Evolutionary conservation across 805 yeast species (phyloP).

Genomic region (Lipomyces chichibuensis): DNA sequence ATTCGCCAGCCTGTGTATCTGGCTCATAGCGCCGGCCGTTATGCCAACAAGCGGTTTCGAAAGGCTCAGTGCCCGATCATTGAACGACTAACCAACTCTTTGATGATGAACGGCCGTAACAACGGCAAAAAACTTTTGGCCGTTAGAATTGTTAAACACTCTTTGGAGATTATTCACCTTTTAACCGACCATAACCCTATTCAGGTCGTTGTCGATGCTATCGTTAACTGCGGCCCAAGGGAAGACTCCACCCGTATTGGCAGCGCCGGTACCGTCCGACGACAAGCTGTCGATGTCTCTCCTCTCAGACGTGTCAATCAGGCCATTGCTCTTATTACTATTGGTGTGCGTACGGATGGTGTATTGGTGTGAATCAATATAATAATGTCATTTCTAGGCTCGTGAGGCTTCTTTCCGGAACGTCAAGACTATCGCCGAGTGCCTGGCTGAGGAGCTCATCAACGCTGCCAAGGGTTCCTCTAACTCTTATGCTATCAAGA

Average conservation of each 20-base stretch:
- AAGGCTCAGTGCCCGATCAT: constrained; percentile 99
- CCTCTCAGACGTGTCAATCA: constrained; percentile 99
- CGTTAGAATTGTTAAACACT: constrained; percentile 99
- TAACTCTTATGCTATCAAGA: constrained; percentile 99
- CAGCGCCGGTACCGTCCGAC: constrained; percentile 99
- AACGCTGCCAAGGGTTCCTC: constrained; percentile 99
- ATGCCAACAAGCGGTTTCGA: constrained; percentile 99
- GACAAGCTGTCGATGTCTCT: constrained; percentile 99
- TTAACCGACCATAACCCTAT: constrained; percentile 99
- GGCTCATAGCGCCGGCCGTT: constrained; percentile 99
- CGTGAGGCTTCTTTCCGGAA: constrained; percentile 99
- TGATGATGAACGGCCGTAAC: constrained; percentile 99
- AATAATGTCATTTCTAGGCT: constrained; percentile 34
- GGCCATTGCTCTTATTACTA: constrained; percentile 95
- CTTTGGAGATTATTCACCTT: constrained; percentile 95
- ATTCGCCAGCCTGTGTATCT: constrained; percentile 96
- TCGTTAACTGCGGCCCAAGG: constrained; percentile 99
- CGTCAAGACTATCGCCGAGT: constrained; percentile 99
- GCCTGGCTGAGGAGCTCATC: constrained; percentile 99
- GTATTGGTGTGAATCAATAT: constrained; percentile 41
- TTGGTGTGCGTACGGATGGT: constrained; percentile 62
- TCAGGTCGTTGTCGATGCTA: constrained; percentile 98
- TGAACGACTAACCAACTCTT: constrained; percentile 99
- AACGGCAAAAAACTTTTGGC: constrained; percentile 99
- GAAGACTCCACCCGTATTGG: constrained; percentile 99